A percentile compares a stretch with the other conserved stretches of the same genome.
Evolutionary conservation across 148 eudicot species (phyloP).

Genomic region (Camellia japonica): DNA sequence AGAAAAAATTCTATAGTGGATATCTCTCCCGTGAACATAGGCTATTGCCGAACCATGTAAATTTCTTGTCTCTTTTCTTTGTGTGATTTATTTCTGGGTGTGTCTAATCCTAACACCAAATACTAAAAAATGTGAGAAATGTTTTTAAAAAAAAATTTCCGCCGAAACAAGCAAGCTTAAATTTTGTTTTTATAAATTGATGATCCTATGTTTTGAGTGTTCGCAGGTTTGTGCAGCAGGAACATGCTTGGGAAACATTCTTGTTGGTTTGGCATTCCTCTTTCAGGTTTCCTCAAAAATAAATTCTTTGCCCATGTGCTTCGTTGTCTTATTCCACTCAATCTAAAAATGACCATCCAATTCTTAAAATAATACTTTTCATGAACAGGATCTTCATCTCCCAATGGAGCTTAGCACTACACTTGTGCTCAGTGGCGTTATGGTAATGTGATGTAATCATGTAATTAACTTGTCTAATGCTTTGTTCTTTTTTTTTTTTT

Average conservation of each 20-base stretch:
- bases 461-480: no score
- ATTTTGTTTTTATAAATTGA: background rate
- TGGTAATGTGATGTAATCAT: slow-evolving; percentile 19
- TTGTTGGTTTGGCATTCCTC: slow-evolving; percentile 23
- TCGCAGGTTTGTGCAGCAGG: slow-evolving; percentile 25
- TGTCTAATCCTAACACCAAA: no score
- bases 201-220: background rate
- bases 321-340: background rate
- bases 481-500: no score
- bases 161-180: no score
- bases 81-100: no score
- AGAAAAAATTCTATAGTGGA: no score
- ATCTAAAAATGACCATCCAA: background rate
- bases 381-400: slow-evolving; percentile 18
- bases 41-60: no score
- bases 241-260: slow-evolving; percentile 21
- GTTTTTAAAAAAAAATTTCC: no score
- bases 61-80: no score
- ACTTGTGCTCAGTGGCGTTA: slow-evolving; percentile 24
- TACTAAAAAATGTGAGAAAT: no score
- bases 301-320: background rate
- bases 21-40: no score
- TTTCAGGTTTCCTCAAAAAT: slow-evolving; percentile 21
- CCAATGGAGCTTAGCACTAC: slow-evolving; percentile 16
- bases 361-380: background rate